Conservation (phyloP, 768 basidiomycete species). For the Amanita jacksonii region DNA sequence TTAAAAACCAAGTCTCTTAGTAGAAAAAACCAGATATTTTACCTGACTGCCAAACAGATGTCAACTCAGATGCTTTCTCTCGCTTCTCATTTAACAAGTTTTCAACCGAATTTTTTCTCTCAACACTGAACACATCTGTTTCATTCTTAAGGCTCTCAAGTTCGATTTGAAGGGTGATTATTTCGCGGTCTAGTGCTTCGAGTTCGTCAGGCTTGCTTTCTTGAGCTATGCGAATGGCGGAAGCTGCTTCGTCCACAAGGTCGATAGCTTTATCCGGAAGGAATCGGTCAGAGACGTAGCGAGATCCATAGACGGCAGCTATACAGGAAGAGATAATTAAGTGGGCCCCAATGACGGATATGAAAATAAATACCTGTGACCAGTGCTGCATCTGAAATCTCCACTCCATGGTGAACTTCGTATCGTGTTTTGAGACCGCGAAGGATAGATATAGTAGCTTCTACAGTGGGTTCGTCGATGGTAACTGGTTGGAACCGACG, state of each 20-base stretch:
- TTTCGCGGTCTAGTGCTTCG: constrained; percentile 72
- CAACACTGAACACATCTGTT: constrained; percentile 72
- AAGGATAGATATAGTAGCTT: constrained; percentile 77
- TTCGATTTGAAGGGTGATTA: constrained; percentile 84
- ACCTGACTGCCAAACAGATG: constrained; percentile 69
- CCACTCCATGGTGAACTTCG: constrained; percentile 90
- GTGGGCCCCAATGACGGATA: background rate
- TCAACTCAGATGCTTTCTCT: constrained; percentile 50
- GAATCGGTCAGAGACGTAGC: constrained; percentile 82
- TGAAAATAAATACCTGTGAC: constrained; percentile 52
- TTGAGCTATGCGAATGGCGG: constrained; percentile 77
- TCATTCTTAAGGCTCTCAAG: constrained; percentile 86
- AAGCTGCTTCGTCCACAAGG: constrained; percentile 89
- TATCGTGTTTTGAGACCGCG: constrained; percentile 79
- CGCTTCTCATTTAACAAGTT: constrained; percentile 49
- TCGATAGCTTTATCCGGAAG: constrained; percentile 91
- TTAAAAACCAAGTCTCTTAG: background rate
- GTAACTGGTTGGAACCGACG: constrained; percentile 84
- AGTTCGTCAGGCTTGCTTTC: constrained; percentile 83
- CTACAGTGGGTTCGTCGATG: constrained; percentile 84
- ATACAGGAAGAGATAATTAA: background rate
- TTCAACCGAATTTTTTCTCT: constrained; percentile 62
- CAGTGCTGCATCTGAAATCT: constrained; percentile 80
- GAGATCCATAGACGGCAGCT: constrained; percentile 79
- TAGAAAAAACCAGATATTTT: constrained; percentile 11